Conservation (phyloP, 495 filamentous ascomycete genomes). For the Endocarpon pusillum region DNA sequence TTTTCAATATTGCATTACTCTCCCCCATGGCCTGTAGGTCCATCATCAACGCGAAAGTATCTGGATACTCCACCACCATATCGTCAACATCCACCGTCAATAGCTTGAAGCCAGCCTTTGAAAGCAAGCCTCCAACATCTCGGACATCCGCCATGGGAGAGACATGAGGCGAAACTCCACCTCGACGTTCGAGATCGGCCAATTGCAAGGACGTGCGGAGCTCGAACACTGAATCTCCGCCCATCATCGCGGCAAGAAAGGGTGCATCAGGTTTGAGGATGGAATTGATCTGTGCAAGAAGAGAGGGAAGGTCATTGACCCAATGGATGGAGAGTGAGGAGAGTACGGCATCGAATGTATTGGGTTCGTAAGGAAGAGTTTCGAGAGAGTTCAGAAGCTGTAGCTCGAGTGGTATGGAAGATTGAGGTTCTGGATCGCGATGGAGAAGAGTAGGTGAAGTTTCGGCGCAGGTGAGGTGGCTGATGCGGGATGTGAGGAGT, state of each 20-base stretch:
- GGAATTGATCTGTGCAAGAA: constrained; percentile 63
- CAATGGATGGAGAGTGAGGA: constrained; percentile 84
- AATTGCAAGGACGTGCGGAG: constrained; percentile 87
- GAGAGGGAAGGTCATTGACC: constrained; percentile 86
- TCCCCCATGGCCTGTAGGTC: constrained; percentile 94
- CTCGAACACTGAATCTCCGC: constrained; percentile 88
- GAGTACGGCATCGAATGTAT: constrained; percentile 74
- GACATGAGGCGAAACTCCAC: constrained; percentile 73
- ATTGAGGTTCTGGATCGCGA: constrained; percentile 61
- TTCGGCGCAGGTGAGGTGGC: constrained; percentile 61
- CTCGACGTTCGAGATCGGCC: constrained; percentile 71
- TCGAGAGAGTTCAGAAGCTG: constrained; percentile 52
- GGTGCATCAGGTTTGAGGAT: constrained; percentile 81
- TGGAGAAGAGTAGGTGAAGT: constrained; percentile 61
- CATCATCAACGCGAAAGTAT: constrained; percentile 76
- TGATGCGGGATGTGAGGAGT: constrained; percentile 48
- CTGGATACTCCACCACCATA: constrained; percentile 88
- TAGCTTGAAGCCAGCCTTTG: constrained; percentile 81
- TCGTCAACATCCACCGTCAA: constrained; percentile 96
- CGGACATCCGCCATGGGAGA: constrained; percentile 83
- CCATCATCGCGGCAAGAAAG: constrained; percentile 90
- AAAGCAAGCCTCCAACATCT: constrained; percentile 77
- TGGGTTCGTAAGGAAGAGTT: constrained; percentile 55
- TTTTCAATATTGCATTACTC: constrained; percentile 65
- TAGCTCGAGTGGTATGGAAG: constrained; percentile 55